These are phyloP conservation scores for Nitzschia sp. DNA, from an alignment of 108 stramenopile genomes.

Conservation along the genomic window DNA sequence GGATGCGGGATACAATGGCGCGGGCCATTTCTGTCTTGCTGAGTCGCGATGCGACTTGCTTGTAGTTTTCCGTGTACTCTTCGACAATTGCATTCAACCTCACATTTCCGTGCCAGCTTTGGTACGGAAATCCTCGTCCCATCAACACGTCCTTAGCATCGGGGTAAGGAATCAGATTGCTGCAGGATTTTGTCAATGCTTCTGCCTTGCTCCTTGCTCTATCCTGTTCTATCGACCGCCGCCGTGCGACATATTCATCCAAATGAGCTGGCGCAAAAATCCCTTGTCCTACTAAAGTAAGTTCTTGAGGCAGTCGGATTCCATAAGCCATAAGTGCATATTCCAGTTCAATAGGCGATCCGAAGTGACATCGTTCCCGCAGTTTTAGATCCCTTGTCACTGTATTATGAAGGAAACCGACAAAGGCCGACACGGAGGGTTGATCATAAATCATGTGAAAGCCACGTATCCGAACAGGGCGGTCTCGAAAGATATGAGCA, in stretches of 20 bases:
- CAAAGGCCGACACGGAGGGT: not conserved
- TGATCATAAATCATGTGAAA: not conserved
- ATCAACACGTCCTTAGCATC: not conserved
- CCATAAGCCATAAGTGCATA: too few species aligned
- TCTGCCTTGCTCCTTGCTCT: not conserved
- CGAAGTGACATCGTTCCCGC: too few species aligned
- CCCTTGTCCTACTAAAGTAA: too few species aligned
- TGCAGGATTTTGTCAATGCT: not conserved
- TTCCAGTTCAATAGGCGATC: too few species aligned
- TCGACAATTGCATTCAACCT: not conserved
- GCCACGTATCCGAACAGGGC: not conserved
- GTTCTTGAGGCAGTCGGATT: too few species aligned
- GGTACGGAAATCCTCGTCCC: constrained; percentile 8
- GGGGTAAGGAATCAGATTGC: not conserved
- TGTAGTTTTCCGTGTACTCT: not conserved
- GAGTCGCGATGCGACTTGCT: not conserved
- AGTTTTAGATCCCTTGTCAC: too few species aligned
- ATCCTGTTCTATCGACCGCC: not conserved
- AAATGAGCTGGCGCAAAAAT: not conserved
- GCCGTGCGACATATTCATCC: not conserved
- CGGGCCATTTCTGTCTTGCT: constrained; percentile 2
- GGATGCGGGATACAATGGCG: not conserved
- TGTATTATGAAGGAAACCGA: too few species aligned
- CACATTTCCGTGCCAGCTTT: not conserved
- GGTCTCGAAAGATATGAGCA: too few species aligned